Base-by-base conservation (phyloP, 805 yeast genomes). In the Clavispora vitiphila region DNA sequence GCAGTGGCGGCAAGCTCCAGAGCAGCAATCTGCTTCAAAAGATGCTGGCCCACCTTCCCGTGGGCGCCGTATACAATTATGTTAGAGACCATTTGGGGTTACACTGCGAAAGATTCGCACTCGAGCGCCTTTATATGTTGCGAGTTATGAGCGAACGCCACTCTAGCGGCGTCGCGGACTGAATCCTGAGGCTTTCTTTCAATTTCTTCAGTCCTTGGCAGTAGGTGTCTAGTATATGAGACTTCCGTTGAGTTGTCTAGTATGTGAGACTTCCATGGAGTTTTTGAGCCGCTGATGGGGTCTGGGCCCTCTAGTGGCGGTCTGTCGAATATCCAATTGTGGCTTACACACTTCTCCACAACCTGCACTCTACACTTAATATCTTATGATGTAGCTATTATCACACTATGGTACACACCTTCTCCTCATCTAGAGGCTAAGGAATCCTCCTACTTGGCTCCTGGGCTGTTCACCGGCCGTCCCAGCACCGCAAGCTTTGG, bases 21-120 rank as follows among this genome's bases (percentile, higher is more conserved):
- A 8, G 23, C 29, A 11, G 34, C 19, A n/a, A 37, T 10, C 34
- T 67, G 57, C n/a, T 58, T 44, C 10, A 77, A 54, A 10, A 80
- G 49, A 1, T 60, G 53, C 43, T 74, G 69, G 30, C 80, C 86
- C n/a, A 80, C 70, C 44, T 72, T 72, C 25, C 86, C 86, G 55
- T 78, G 77, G 16, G 83, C 82, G 30, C 86, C 86, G 40, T 80
- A 60, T 16, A 80, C 56, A 12, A 54, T 44, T 3, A 54, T 41
- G 25, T 41, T 45, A 3, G 45, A 38, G 43, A 39, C 41, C 11
- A 32, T 32, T 23, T 6, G 6, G 30, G 12, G 30, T 26, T 15
- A 16, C 22, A 21, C 5, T 14, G 30, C 30, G 30, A 14, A n/a
- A 2, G 16, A 9, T 24, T 22, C 8, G 24, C n/a, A n/a, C n/a